Conservation (phyloP, 176 grass and related monocot species). For the Luzula sylvatica region DNA sequence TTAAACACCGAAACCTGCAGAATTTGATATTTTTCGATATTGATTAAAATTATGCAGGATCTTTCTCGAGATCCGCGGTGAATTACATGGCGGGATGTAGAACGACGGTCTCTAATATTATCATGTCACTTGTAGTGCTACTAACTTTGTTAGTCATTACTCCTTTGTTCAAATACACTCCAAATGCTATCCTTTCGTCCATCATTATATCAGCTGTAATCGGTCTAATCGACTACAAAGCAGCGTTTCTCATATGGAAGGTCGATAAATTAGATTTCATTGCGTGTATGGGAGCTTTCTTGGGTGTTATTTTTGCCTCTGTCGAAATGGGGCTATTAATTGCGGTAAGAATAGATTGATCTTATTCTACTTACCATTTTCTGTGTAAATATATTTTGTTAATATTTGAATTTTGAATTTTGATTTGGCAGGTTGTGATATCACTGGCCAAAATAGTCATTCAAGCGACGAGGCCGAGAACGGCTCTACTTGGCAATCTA, state of each 20-base stretch:
- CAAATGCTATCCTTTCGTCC: constrained; percentile 69
- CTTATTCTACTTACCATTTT: background rate
- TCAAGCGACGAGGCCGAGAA: constrained; percentile 96
- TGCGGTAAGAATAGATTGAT: constrained; percentile 43
- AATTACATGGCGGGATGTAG: constrained; percentile 94
- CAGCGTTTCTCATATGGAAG: constrained; percentile 88
- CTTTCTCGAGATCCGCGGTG: constrained; percentile 90
- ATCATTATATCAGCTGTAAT: constrained; percentile 90
- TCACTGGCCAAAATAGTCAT: constrained; percentile 94
- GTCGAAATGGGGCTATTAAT: constrained; percentile 93
- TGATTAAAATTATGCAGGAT: constrained; percentile 38
- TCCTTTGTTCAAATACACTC: constrained; percentile 89
- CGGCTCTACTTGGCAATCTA: constrained; percentile 75
- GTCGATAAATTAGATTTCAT: constrained; percentile 94
- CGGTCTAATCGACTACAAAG: constrained; percentile 65
- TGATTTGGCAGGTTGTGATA: constrained; percentile 54
- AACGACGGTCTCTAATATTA: constrained; percentile 72
- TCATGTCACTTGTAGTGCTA: constrained; percentile 79
- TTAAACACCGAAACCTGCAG: background rate
- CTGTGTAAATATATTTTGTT: background rate
- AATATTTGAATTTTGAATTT: too few relatives aligned
- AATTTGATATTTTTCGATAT: background rate
- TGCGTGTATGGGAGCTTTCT: constrained; percentile 93
- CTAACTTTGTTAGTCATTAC: constrained; percentile 84
- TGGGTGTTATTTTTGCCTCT: constrained; percentile 65